A percentile compares a stretch with the other conserved stretches of the same genome.
Evolutionary conservation across 2,329 filamentous ascomycete species (phyloP).

Genomic region (Ramularia endophylla): DNA sequence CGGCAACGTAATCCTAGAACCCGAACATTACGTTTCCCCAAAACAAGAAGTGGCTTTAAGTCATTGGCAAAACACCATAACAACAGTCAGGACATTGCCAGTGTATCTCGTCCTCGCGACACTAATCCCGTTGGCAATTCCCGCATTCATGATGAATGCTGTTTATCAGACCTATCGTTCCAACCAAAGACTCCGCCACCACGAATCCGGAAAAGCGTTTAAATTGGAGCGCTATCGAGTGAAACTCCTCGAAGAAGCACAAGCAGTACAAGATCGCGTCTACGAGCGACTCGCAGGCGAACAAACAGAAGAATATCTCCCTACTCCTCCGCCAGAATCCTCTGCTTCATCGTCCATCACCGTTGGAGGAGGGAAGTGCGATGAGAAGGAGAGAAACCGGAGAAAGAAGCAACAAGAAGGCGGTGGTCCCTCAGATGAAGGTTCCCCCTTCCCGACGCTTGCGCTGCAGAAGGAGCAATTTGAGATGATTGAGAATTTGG

Average conservation of each 20-base stretch:
- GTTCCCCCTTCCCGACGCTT: constrained; percentile 54
- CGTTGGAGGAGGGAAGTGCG: background rate
- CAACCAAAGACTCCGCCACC: constrained; percentile 65
- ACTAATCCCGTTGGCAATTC: constrained; percentile 67
- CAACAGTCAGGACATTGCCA: constrained; percentile 51
- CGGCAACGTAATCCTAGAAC: constrained; percentile 70
- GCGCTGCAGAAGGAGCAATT: constrained; percentile 78
- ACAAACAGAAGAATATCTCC: constrained; percentile 64
- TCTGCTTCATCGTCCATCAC: constrained; percentile 15
- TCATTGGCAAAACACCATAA: constrained; percentile 7
- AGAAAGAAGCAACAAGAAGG: constrained; percentile 24
- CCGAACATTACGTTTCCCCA: constrained; percentile 52
- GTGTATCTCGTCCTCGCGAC: constrained; percentile 59
- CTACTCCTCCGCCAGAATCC: constrained; percentile 35
- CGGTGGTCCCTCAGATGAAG: too few species aligned
- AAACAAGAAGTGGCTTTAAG: constrained; percentile 16
- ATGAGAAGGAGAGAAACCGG: constrained; percentile 8
- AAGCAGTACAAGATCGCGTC: constrained; percentile 68
- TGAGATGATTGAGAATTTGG: constrained; percentile 71
- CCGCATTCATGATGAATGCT: constrained; percentile 69
- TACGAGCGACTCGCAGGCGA: constrained; percentile 67
- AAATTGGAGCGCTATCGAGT: constrained; percentile 66
- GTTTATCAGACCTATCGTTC: constrained; percentile 71
- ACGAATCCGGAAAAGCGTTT: constrained; percentile 60
- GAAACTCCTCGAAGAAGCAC: constrained; percentile 68